Evolutionary conservation across 176 grass and related monocot species (phyloP), one percentile per base, ranked within the genome.

Genomic region (Zoysia pacifica): DNA sequence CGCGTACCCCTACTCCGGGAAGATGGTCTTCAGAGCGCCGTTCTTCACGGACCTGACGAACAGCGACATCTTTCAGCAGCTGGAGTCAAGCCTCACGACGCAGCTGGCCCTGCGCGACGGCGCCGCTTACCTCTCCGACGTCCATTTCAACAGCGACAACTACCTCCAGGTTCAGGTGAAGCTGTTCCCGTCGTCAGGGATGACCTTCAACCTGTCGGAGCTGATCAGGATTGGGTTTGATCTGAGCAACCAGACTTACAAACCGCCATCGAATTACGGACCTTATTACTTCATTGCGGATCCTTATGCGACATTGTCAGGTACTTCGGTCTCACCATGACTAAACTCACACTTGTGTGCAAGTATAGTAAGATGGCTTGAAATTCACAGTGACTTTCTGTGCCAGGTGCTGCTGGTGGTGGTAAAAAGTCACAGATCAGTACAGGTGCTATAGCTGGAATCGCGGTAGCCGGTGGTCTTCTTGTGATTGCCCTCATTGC

Each of bases 221-320:
- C 7, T 79, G 13, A 78, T 46, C 65, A 75, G 69, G 19, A 56
- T 97, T 38, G 87, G 87, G 10, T 86, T 70, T 85, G 47, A 65
- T 87, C 72, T 97, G 14, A 94, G 81, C 66, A 83, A 79, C 60
- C 87, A 94, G 78, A 83, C 38, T 65, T 94, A 81, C 18, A 80
- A 78, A 19, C 56, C 91, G 19, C 90, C 91, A 44, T 1, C 2
- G 10, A 47, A 65, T 41, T 94, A 94, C 62, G 94, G 94, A 82
- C 94, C 94, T 35, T 97, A 94, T 90, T 82, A 56, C 65, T 97
- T 94, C 58, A 11, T 75, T 3, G 89, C 63, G 67, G 60, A 78
- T 82, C 59, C 65, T 49, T 89, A 94, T 78, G 5, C 58, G 54
- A 74, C 39, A 78, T 66, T 41, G 18, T 58, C 35, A 20, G 64